Evolutionary conservation across 495 filamentous ascomycete genomes (phyloP), one percentile per base, ranked within the genome.

Genomic region (Staphylotrichum tortipilum): DNA sequence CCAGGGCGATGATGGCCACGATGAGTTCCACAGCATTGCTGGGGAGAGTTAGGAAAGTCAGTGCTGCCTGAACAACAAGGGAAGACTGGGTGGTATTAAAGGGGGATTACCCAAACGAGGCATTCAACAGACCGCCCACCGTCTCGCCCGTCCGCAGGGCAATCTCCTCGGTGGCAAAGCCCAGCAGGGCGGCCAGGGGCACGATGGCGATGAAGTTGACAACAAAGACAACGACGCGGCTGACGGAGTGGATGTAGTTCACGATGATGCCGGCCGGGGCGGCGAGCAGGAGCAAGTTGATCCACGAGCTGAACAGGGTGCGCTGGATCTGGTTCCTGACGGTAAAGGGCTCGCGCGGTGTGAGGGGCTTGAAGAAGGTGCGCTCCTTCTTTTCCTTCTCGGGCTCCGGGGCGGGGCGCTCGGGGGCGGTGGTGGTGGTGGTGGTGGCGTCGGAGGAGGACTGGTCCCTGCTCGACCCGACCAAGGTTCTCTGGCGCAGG

Each of bases 21-120:
- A 96, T 96, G 53, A 95, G 63, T 62, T 96, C 90, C 49, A 95
- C 89, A 5, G 90, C 90, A 58, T 95, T 96, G 15, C 84, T 84
- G 34, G 10, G 4, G 1, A 3, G n/a, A n/a, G n/a, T n/a, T n/a
- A n/a, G n/a, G n/a, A n/a, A n/a, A n/a, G n/a, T n/a, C n/a, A n/a
- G n/a, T n/a, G n/a, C n/a, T n/a, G n/a, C n/a, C n/a, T n/a, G n/a
- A n/a, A n/a, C n/a, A n/a, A n/a, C n/a, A n/a, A n/a, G n/a, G n/a
- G n/a, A n/a, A n/a, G n/a, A n/a, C n/a, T n/a, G n/a, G n/a, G n/a
- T n/a, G n/a, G n/a, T n/a, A n/a, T n/a, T n/a, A 5, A 24, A 26
- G 18, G 14, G 3, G 15, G 59, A 73, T 59, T 79, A 88, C 85
- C 86, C 89, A 62, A 95, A 94, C 19, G 82, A 81, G 21, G 89